A percentile compares a stretch with the other conserved stretches of the same genome.
Conservation (phyloP, 2,329 filamentous ascomycete species). For the Fusarium piperis region DNA sequence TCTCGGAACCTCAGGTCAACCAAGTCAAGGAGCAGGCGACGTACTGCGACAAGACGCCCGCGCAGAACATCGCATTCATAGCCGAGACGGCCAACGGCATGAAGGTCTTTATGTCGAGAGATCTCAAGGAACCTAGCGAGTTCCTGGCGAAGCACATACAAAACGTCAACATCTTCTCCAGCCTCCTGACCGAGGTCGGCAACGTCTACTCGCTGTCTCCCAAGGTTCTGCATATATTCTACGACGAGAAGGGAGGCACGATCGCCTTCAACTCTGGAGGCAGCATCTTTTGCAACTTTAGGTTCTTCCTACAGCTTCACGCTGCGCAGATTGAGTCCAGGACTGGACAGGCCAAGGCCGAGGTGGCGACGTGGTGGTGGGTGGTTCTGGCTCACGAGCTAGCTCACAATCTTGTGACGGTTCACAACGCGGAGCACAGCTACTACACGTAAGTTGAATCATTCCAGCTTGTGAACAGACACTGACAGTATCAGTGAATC, state of each 20-base stretch:
- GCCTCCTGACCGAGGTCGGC: slow-evolving; percentile 74
- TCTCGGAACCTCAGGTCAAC: slow-evolving; percentile 75
- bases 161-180: slow-evolving; percentile 75
- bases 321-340: slow-evolving; percentile 55
- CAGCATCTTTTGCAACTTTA: slow-evolving; percentile 92
- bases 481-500: slow-evolving; percentile 66
- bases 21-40: slow-evolving; percentile 83
- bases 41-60: slow-evolving; percentile 84
- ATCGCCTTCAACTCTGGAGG: slow-evolving; percentile 94
- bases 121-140: slow-evolving; percentile 54
- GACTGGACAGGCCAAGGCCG: slow-evolving; percentile 62
- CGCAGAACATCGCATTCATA: slow-evolving; percentile 76
- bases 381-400: slow-evolving; percentile 95
- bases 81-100: slow-evolving; percentile 77
- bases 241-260: slow-evolving; percentile 79
- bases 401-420: slow-evolving; percentile 87
- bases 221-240: slow-evolving; percentile 83
- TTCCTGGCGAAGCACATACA: slow-evolving; percentile 71
- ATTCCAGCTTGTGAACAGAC: background rate
- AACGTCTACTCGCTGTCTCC: slow-evolving; percentile 77
- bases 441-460: slow-evolving; percentile 74
- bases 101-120: slow-evolving; percentile 75
- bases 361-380: slow-evolving; percentile 89
- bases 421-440: slow-evolving; percentile 82
- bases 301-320: slow-evolving; percentile 87